Conservation (phyloP, 2,329 filamentous ascomycete genomes). For the Trichoderma hamatum region DNA sequence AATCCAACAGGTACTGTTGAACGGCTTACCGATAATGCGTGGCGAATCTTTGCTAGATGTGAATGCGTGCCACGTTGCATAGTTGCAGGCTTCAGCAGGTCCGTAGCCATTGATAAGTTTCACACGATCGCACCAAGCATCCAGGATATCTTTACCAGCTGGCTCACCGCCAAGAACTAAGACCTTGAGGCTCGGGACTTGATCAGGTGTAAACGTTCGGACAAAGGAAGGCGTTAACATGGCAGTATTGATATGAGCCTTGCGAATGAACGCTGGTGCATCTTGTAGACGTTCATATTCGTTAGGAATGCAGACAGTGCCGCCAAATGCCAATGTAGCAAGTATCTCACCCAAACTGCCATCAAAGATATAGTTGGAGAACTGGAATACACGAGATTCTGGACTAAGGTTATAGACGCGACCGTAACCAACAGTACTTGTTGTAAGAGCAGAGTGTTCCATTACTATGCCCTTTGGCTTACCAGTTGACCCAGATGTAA, state of each 20-base stretch:
- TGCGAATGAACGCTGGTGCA: neutral
- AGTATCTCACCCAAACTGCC: constrained; percentile 13
- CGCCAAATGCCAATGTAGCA: neutral
- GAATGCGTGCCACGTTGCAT: constrained; percentile 9
- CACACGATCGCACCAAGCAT: constrained; percentile 32
- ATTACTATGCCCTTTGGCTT: constrained; percentile 23
- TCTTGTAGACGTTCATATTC: constrained; percentile 4
- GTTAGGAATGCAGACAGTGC: constrained; percentile 7
- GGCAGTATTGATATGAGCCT: constrained; percentile 1
- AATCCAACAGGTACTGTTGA: constrained; percentile 31
- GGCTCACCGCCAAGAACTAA: constrained; percentile 24
- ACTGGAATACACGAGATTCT: constrained; percentile 15
- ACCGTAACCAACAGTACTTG: neutral
- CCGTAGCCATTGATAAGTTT: constrained; percentile 47
- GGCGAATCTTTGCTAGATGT: neutral
- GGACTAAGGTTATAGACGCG: neutral
- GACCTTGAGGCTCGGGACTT: constrained; percentile 18
- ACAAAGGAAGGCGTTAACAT: constrained; percentile 22
- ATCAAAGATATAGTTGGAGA: constrained; percentile 22
- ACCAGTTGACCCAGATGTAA: constrained; percentile 15
- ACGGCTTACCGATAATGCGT: constrained; percentile 15
- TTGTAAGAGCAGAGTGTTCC: constrained; percentile 14
- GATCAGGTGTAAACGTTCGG: constrained; percentile 7
- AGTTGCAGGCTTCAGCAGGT: constrained; percentile 45
- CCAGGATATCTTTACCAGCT: neutral